A percentile compares a stretch with the other conserved stretches of the same genome.
Evolutionary conservation across 148 eudicot species (phyloP).

Genomic region (Dysphania ambrosioides): DNA sequence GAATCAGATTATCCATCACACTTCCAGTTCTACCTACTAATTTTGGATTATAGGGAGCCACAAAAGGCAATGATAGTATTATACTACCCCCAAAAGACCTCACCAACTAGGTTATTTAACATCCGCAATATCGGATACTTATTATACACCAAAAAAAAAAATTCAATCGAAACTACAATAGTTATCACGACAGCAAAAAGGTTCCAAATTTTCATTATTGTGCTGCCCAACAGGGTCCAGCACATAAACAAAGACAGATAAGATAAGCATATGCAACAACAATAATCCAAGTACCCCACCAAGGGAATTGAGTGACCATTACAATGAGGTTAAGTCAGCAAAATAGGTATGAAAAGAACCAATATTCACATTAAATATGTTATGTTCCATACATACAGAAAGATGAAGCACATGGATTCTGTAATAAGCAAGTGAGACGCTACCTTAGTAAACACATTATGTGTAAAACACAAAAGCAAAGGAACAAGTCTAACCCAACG

Average conservation of each 20-base stretch:
- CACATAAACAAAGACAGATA: background rate
- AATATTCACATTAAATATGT: background rate
- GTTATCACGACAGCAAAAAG: conserved; percentile 3
- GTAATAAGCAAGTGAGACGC: background rate
- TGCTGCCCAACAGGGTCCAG: background rate
- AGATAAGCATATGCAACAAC: background rate
- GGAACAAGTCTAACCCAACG: background rate
- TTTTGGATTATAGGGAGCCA: background rate
- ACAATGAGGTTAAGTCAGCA: too few relatives aligned
- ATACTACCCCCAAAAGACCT: background rate
- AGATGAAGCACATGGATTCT: conserved; percentile 17
- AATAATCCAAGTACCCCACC: conserved; percentile 3
- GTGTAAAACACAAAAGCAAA: conserved; percentile 2
- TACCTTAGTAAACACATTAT: conserved; percentile 11
- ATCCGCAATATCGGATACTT: background rate
- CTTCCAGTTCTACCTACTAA: background rate
- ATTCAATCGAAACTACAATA: background rate
- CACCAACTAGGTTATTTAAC: background rate
- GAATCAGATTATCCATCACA: background rate
- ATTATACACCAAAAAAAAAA: background rate
- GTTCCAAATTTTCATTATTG: background rate
- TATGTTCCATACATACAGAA: background rate
- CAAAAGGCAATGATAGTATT: too few relatives aligned
- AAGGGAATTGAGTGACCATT: background rate
- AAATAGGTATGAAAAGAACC: background rate